These are phyloP conservation scores for Phytophthora hybrid DNA, from an alignment of 352 stramenopile genomes.

Conservation along the genomic window DNA sequence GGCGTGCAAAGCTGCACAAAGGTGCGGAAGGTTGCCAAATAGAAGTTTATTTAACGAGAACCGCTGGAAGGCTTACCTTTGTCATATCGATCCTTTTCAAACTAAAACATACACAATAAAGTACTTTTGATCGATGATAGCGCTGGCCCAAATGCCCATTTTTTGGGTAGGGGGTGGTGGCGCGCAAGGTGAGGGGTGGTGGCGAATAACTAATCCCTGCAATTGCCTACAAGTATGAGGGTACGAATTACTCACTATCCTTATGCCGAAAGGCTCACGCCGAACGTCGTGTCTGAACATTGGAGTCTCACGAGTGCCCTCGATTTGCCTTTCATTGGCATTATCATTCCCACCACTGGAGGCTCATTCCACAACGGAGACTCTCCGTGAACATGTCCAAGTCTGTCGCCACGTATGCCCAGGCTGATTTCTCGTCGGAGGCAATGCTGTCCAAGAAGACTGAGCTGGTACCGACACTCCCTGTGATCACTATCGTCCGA, in stretches of 20 bases:
- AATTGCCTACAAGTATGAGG: too few species aligned
- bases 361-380: slow-evolving; percentile 17
- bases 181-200: too few species aligned
- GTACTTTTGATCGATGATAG: too few species aligned
- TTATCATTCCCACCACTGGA: slow-evolving; percentile 26
- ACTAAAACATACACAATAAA: too few species aligned
- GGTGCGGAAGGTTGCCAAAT: too few species aligned
- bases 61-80: too few species aligned
- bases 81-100: too few species aligned
- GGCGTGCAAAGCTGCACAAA: too few species aligned
- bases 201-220: too few species aligned
- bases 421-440: slow-evolving; percentile 3
- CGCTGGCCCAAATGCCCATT: too few species aligned
- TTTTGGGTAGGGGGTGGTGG: too few species aligned
- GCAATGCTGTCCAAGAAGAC: slow-evolving; percentile 14
- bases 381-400: slow-evolving; percentile 15
- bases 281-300: slow-evolving; percentile 14
- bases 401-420: slow-evolving; percentile 6
- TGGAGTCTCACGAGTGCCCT: slow-evolving; percentile 21
- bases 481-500: slow-evolving; percentile 29
- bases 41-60: too few species aligned
- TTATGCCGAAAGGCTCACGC: slow-evolving; percentile 13
- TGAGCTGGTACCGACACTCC: slow-evolving; percentile 15
- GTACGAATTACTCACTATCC: slow-evolving; percentile 12
- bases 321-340: slow-evolving; percentile 41